phyloP scores from a whole-genome alignment of 345 rosid species.

The Viola odorata region DNA sequence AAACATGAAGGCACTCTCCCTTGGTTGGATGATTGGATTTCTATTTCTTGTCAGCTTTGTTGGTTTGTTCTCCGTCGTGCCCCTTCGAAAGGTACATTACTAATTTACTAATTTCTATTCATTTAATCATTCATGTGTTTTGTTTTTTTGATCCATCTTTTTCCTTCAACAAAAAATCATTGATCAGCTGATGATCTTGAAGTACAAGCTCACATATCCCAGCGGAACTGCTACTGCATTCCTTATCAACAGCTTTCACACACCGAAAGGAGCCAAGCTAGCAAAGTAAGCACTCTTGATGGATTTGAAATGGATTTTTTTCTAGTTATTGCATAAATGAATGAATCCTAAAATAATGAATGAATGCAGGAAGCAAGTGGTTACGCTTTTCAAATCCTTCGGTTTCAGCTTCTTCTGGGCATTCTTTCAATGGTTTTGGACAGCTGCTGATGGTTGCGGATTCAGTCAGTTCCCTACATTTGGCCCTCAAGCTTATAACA shows the following conservation, averaged over 20 bases:
- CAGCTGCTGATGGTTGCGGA: conserved; percentile 58
- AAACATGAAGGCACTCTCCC: conserved; percentile 53
- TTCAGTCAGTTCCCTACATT: conserved; percentile 64
- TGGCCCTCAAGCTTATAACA: conserved; percentile 48
- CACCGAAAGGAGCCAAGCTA: conserved; percentile 62
- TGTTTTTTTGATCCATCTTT: background rate
- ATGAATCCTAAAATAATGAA: background rate
- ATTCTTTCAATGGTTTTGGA: conserved; percentile 85
- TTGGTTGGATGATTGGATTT: conserved; percentile 77
- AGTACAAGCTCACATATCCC: conserved; percentile 69
- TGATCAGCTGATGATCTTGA: conserved; percentile 64
- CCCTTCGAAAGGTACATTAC: conserved; percentile 61
- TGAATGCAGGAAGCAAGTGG: conserved; percentile 66
- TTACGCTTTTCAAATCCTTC: conserved; percentile 57
- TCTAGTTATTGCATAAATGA: background rate
- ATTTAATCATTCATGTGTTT: background rate
- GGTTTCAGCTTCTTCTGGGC: conserved; percentile 81
- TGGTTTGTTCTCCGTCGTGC: conserved; percentile 77
- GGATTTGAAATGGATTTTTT: background rate
- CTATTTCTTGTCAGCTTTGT: conserved; percentile 81
- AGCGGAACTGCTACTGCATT: conserved; percentile 86
- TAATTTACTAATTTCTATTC: background rate
- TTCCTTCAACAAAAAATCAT: background rate
- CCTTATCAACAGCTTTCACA: conserved; percentile 84
- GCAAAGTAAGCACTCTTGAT: conserved; percentile 42